Evolutionary conservation across 768 basidiomycete genomes (phyloP).

Genomic region (Panus rudis): DNA sequence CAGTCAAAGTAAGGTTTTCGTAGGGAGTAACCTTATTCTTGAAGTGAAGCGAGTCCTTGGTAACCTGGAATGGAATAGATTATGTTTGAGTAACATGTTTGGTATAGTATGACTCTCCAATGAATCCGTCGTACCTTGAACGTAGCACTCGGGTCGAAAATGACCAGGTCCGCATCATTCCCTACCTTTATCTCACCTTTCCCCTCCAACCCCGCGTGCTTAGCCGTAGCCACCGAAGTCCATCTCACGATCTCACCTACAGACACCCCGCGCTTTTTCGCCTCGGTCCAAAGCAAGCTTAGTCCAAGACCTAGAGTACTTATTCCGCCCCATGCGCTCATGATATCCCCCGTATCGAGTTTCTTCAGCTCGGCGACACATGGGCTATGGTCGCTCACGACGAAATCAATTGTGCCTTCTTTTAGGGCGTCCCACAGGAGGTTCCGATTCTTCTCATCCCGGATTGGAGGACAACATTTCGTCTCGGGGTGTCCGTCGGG

Average conservation of each 20-base stretch:
- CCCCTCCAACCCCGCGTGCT: slow-evolving; percentile 65
- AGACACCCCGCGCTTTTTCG: slow-evolving; percentile 45
- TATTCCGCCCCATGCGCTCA: slow-evolving; percentile 94
- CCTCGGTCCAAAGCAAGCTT: slow-evolving; percentile 86
- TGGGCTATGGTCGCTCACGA: slow-evolving; percentile 96
- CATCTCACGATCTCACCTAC: slow-evolving; percentile 66
- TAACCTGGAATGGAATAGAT: slow-evolving; percentile 48
- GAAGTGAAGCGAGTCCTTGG: slow-evolving; percentile 67
- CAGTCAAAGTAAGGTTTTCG: slow-evolving; percentile 62
- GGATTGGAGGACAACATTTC: slow-evolving; percentile 96
- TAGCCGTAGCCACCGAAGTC: slow-evolving; percentile 68
- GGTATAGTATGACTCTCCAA: not conserved
- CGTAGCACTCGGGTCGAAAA: slow-evolving; percentile 66
- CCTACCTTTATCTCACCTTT: slow-evolving; percentile 77
- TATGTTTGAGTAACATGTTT: slow-evolving; percentile 1
- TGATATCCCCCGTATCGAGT: slow-evolving; percentile 69
- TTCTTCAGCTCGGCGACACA: slow-evolving; percentile 80
- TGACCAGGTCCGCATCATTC: slow-evolving; percentile 77
- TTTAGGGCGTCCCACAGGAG: slow-evolving; percentile 74
- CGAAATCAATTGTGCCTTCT: slow-evolving; percentile 81
- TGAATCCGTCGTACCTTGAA: slow-evolving; percentile 28
- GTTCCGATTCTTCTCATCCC: slow-evolving; percentile 65
- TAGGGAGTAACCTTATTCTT: slow-evolving; percentile 95
- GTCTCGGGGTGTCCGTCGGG: slow-evolving; percentile 76
- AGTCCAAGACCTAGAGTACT: slow-evolving; percentile 86